Percentiles rank a stretch among this genome's conserved stretches.
These are phyloP conservation scores for Claviceps pazoutovae DNA, from an alignment of 2,329 filamentous ascomycete species.

Conservation along the genomic window DNA sequence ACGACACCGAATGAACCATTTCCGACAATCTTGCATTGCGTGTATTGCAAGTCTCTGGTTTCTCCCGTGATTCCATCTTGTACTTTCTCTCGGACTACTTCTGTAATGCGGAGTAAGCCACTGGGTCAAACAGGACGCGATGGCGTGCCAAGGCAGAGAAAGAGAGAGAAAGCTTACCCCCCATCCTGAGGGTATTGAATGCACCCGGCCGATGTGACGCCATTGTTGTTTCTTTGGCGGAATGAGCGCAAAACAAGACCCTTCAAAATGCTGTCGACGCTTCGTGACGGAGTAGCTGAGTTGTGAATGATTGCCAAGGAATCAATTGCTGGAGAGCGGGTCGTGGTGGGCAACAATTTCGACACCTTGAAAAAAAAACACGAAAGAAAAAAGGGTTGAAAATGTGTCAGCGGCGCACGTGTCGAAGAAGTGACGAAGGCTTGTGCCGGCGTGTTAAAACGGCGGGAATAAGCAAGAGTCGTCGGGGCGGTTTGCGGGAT, in stretches of 20 bases:
- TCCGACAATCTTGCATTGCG: constrained; percentile 97
- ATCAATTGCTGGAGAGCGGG: constrained; percentile 15
- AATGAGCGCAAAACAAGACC: constrained; percentile 12
- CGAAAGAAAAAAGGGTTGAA: background rate
- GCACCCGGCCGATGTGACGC: constrained; percentile 84
- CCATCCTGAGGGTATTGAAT: constrained; percentile 83
- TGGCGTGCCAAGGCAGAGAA: constrained; percentile 2
- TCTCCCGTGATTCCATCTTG: constrained; percentile 96
- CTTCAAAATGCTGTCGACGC: constrained; percentile 14
- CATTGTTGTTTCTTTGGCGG: constrained; percentile 36
- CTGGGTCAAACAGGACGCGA: constrained; percentile 5
- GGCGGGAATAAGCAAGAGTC: background rate
- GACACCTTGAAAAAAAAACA: background rate
- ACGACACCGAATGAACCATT: constrained; percentile 98
- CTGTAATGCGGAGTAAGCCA: constrained; percentile 33
- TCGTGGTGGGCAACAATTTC: constrained; percentile 24
- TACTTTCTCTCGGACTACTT: constrained; percentile 96
- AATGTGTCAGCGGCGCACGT: background rate
- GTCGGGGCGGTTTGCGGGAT: background rate
- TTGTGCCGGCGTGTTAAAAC: background rate
- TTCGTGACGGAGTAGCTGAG: constrained; percentile 11
- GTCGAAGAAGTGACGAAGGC: background rate
- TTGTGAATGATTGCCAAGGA: constrained; percentile 15
- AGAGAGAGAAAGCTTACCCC: constrained; percentile 52
- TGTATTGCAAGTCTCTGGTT: constrained; percentile 93